phyloP scores from a whole-genome alignment of 176 grass and related monocot genomes.

The Typha latifolia region DNA sequence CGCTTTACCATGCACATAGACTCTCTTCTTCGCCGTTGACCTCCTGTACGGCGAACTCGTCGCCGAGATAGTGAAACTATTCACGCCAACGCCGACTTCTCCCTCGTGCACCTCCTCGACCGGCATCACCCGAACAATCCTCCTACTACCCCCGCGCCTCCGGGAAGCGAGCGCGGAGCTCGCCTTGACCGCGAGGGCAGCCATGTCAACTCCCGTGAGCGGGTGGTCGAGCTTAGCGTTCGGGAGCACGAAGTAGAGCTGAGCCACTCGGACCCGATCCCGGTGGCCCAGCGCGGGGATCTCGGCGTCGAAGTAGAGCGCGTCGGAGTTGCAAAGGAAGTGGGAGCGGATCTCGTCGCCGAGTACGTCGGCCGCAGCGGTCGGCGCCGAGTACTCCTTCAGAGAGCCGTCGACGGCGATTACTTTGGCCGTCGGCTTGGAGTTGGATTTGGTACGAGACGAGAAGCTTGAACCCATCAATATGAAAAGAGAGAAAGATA shows the following conservation, averaged over 20 bases:
- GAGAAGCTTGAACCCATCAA: neutral
- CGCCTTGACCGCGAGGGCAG: constrained; percentile 38
- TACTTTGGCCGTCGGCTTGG: constrained; percentile 20
- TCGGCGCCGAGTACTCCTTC: constrained; percentile 17
- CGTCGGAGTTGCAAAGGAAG: constrained; percentile 59
- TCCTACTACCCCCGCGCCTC: constrained; percentile 8
- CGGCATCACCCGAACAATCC: constrained; percentile 23
- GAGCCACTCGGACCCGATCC: constrained; percentile 27
- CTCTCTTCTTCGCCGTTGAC: no score
- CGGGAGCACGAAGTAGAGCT: constrained; percentile 57
- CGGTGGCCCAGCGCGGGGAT: constrained; percentile 10
- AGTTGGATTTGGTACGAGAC: neutral
- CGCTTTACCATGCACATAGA: no score
- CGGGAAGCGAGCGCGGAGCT: constrained; percentile 26
- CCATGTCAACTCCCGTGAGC: constrained; percentile 43
- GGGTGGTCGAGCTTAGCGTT: constrained; percentile 6
- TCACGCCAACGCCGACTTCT: no score
- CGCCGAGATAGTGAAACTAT: no score
- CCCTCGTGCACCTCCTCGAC: neutral
- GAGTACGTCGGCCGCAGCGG: constrained; percentile 27
- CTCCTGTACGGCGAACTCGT: no score
- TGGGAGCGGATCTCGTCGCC: neutral
- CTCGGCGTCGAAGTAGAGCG: constrained; percentile 42
- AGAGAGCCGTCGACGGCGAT: constrained; percentile 47
- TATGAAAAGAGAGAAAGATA: no score